Conservation (phyloP, 805 yeast species). For the Hanseniaspora lindneri region DNA sequence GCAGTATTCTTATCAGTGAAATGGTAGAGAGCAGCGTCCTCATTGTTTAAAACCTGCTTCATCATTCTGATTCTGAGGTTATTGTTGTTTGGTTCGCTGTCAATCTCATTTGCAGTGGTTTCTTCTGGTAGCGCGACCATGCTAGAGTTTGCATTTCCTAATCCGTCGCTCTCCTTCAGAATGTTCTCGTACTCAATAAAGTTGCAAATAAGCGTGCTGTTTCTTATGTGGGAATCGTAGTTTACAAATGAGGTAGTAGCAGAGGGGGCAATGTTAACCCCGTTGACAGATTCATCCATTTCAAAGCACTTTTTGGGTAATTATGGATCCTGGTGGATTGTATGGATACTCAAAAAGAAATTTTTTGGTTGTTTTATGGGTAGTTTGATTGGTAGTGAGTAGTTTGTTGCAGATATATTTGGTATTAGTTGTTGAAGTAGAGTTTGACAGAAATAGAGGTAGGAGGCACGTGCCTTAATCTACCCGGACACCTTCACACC, state of each 20-base stretch:
- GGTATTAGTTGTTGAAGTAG: no score
- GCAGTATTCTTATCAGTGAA: background rate
- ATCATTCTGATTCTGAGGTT: background rate
- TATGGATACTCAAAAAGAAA: background rate
- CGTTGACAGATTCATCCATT: background rate
- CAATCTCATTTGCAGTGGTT: background rate
- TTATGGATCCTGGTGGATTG: background rate
- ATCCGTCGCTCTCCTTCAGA: background rate
- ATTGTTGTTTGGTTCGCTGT: background rate
- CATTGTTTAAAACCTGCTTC: conserved; percentile 8
- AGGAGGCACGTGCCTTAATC: no score
- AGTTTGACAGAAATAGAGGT: no score
- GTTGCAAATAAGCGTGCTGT: conserved; percentile 8
- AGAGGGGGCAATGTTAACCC: background rate
- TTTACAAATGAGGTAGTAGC: background rate
- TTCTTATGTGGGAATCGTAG: conserved; percentile 12
- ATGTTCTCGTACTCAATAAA: conserved; percentile 8
- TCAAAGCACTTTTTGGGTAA: background rate
- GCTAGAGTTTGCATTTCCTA: no score
- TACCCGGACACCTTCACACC: no score
- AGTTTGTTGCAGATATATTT: no score
- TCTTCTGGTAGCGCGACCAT: no score
- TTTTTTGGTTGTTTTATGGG: no score
- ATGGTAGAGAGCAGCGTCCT: background rate
- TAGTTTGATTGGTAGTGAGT: no score